Evolutionary conservation across 1,284 basidiomycete genomes (phyloP).

Genomic region (Pseudozyma sp.): DNA sequence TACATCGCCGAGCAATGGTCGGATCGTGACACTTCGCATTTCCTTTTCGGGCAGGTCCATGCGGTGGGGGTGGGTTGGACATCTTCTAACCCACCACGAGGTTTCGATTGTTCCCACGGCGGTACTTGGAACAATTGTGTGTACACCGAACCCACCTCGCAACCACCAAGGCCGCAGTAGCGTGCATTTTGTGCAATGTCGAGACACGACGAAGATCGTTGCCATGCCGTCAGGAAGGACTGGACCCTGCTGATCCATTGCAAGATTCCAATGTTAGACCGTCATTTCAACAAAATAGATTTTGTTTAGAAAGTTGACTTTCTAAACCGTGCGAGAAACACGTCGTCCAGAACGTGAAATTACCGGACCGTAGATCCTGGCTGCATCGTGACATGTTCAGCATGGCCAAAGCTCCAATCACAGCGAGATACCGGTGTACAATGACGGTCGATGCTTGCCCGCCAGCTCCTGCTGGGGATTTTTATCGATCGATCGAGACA

Average conservation of each 20-base stretch:
- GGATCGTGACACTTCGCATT: not conserved
- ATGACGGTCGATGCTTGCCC: conserved; percentile 15
- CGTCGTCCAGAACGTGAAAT: not conserved
- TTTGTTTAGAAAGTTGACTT: not conserved
- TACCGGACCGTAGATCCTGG: conserved; percentile 25
- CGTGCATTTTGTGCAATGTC: too few relatives aligned
- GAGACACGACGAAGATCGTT: too few relatives aligned
- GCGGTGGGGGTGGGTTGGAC: not conserved
- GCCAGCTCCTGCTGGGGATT: not conserved
- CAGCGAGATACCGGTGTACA: not conserved
- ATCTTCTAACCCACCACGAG: not conserved
- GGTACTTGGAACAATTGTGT: too few relatives aligned
- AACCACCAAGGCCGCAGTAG: too few relatives aligned
- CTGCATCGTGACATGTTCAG: conserved; percentile 29
- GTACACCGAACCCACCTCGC: too few relatives aligned
- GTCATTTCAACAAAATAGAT: not conserved
- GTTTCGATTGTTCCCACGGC: not conserved
- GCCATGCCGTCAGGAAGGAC: too few relatives aligned
- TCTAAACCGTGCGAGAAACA: conserved; percentile 9
- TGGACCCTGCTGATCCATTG: too few relatives aligned
- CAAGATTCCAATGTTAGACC: not conserved
- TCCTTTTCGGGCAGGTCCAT: not conserved
- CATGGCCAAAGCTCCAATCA: conserved; percentile 20
- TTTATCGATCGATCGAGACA: conserved; percentile 31
- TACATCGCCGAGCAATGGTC: too few relatives aligned